Conservation (phyloP, 73 alveolate genomes). For the Paramecium primaurelia region DNA sequence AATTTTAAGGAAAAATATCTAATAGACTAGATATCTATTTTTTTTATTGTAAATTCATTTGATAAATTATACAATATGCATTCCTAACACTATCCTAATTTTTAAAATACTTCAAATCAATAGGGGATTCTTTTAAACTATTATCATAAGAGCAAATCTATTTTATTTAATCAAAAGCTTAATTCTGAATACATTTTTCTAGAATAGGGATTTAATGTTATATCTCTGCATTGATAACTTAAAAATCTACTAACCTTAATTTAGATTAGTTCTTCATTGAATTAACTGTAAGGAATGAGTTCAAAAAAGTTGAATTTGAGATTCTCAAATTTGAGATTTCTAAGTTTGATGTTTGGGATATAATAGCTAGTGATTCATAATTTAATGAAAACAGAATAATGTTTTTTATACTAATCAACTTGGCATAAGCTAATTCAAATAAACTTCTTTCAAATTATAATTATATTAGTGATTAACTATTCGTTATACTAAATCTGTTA, state of each 20-base stretch:
- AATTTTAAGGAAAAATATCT: background rate
- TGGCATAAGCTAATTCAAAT: background rate
- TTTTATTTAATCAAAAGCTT: too few species aligned
- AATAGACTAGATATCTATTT: background rate
- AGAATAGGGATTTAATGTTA: too few species aligned
- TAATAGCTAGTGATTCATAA: background rate
- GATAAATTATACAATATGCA: background rate
- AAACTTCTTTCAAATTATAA: background rate
- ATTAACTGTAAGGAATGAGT: too few species aligned
- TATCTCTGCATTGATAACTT: too few species aligned
- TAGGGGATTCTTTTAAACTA: background rate
- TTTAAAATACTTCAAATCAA: too few species aligned
- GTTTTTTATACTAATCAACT: too few species aligned
- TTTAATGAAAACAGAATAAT: background rate
- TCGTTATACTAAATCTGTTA: too few species aligned
- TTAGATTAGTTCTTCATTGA: background rate
- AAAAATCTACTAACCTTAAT: background rate
- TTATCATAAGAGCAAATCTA: background rate
- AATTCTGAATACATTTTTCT: too few species aligned
- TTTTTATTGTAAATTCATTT: too few species aligned
- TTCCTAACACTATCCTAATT: background rate
- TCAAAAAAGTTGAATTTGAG: background rate
- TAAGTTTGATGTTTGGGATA: background rate
- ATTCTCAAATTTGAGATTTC: too few species aligned
- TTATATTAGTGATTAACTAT: background rate